A percentile compares a stretch with the other conserved stretches of the same genome.
Conservation (phyloP, 345 rosid genomes). For the Lumnitzera littorea region DNA sequence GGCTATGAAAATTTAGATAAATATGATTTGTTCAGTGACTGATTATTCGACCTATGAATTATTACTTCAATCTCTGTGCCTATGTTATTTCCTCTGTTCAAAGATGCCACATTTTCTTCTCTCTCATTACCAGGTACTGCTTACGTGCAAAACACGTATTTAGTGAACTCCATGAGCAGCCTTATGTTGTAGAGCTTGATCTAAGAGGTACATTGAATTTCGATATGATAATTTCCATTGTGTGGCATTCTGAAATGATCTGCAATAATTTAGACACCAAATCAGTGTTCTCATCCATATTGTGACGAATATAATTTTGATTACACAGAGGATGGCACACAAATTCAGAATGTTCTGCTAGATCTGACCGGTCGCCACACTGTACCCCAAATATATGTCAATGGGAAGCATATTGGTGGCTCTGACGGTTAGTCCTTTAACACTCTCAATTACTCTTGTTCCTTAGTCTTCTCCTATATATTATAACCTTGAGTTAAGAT, state of each 20-base stretch:
- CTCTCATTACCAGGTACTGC: slow-evolving; percentile 32
- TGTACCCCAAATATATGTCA: slow-evolving; percentile 83
- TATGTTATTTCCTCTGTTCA: neutral
- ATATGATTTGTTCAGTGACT: too few species aligned
- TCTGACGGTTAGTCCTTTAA: slow-evolving; percentile 52
- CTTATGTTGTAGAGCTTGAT: slow-evolving; percentile 66
- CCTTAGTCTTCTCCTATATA: neutral
- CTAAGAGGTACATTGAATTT: slow-evolving; percentile 41
- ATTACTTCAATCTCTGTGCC: neutral
- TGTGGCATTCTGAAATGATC: neutral
- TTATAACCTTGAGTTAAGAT: neutral
- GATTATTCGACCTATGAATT: neutral
- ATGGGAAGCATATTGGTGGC: slow-evolving; percentile 87
- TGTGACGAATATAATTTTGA: neutral
- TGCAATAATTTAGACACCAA: neutral
- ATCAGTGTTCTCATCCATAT: neutral
- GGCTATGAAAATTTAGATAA: too few species aligned
- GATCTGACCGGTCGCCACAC: slow-evolving; percentile 71
- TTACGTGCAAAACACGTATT: slow-evolving; percentile 51
- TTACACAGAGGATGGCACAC: slow-evolving; percentile 58
- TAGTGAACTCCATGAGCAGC: slow-evolving; percentile 39
- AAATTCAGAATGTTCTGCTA: slow-evolving; percentile 64
- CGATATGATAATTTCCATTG: slow-evolving; percentile 10
- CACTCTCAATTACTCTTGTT: neutral
- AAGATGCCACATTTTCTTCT: neutral